phyloP scores from a whole-genome alignment of 805 yeast genomes.

The Wickerhamiella azyma region DNA sequence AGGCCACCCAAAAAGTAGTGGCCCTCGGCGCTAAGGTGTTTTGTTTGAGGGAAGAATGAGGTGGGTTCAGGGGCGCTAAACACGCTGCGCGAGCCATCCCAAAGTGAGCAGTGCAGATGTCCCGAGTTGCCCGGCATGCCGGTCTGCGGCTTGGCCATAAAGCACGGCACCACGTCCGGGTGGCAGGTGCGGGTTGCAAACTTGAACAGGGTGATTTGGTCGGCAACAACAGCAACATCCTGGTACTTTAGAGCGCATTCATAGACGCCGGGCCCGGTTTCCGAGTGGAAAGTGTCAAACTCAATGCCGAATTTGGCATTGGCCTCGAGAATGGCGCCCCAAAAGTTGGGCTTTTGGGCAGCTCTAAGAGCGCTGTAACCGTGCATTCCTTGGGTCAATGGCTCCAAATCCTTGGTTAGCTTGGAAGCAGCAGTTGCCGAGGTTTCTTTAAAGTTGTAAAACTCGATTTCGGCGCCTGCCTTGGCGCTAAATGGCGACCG shows the following conservation, averaged over 20 bases:
- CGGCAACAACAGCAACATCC: conserved; percentile 22
- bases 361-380: conserved; percentile 27
- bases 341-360: conserved; percentile 20
- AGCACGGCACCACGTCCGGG: conserved; percentile 23
- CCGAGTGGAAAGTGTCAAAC: conserved; percentile 27
- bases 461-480: conserved; percentile 27
- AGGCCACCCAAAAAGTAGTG: conserved; percentile 26
- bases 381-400: conserved; percentile 26
- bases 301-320: conserved; percentile 17
- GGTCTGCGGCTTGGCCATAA: conserved; percentile 27
- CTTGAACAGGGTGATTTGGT: conserved; percentile 24
- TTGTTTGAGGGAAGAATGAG: conserved; percentile 20
- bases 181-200: conserved; percentile 22
- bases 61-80: conserved; percentile 21
- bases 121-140: conserved; percentile 28
- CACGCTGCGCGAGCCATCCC: conserved; percentile 17
- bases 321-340: conserved; percentile 19
- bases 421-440: conserved; percentile 13
- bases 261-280: conserved; percentile 27
- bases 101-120: conserved; percentile 24
- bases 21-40: conserved; percentile 21
- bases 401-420: conserved; percentile 18
- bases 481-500: conserved; percentile 5
- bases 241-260: conserved; percentile 26
- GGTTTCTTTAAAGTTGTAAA: conserved; percentile 22